Evolutionary conservation across 768 basidiomycete genomes (phyloP).

Genomic region (Suillus clintonianus): DNA sequence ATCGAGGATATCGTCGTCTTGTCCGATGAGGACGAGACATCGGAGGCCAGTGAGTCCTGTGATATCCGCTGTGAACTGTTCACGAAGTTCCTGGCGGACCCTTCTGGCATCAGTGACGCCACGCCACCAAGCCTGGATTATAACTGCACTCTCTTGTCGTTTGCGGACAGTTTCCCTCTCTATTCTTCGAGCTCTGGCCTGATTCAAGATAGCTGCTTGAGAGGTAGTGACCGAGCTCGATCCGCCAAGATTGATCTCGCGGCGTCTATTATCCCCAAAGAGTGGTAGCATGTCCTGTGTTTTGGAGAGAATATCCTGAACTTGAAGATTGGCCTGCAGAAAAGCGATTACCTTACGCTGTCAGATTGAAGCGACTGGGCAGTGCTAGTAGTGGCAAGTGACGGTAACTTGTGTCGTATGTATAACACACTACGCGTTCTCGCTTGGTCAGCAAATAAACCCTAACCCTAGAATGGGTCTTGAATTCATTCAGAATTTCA

Average conservation of each 20-base stretch:
- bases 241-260: slow-evolving; percentile 80
- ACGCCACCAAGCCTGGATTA: slow-evolving; percentile 74
- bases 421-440: background rate
- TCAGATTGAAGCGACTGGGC: background rate
- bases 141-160: slow-evolving; percentile 57
- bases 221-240: slow-evolving; percentile 46
- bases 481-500: no score
- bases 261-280: slow-evolving; percentile 54
- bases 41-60: slow-evolving; percentile 58
- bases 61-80: slow-evolving; percentile 53
- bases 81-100: slow-evolving; percentile 48
- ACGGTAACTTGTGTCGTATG: background rate
- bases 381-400: background rate
- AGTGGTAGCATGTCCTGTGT: slow-evolving; percentile 46
- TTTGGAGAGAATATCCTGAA: background rate
- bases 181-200: slow-evolving; percentile 59
- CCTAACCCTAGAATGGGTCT: slow-evolving; percentile 16
- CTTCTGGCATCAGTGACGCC: slow-evolving; percentile 44
- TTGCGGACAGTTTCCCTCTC: slow-evolving; percentile 59
- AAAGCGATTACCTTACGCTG: background rate
- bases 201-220: slow-evolving; percentile 58
- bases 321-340: background rate
- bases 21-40: slow-evolving; percentile 64
- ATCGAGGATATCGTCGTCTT: slow-evolving; percentile 32
- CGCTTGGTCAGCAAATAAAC: slow-evolving; percentile 12